A percentile compares a stretch with the other conserved stretches of the same genome.
Evolutionary conservation across 306 rosid species (phyloP).

Genomic region (Inga leiocalycina): DNA sequence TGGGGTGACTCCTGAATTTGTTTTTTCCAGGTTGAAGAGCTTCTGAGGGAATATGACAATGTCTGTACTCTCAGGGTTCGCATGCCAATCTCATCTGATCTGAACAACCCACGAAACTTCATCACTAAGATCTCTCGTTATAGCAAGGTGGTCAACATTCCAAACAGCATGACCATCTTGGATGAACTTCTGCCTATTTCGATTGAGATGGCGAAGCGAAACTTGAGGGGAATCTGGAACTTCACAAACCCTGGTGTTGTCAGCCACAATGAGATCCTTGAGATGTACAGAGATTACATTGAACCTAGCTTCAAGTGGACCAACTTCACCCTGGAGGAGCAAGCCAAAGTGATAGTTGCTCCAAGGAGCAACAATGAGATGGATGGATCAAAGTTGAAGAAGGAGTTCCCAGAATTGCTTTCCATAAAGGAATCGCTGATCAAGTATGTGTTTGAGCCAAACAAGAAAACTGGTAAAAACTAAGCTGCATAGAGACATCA

Average conservation of each 20-base stretch:
- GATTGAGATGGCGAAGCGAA: slow-evolving; percentile 83
- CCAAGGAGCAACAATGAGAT: slow-evolving; percentile 90
- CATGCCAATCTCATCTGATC: slow-evolving; percentile 89
- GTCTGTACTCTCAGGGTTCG: slow-evolving; percentile 90
- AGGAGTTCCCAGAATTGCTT: slow-evolving; percentile 86
- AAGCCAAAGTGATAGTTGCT: slow-evolving; percentile 87
- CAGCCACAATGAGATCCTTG: slow-evolving; percentile 83
- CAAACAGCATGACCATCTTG: slow-evolving; percentile 85
- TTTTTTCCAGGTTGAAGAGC: slow-evolving; percentile 80
- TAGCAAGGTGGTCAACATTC: slow-evolving; percentile 85
- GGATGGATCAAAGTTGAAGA: slow-evolving; percentile 78
- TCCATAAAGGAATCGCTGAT: slow-evolving; percentile 74
- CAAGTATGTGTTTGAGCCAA: slow-evolving; percentile 69
- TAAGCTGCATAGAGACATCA: slow-evolving; percentile 35
- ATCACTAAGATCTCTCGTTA: slow-evolving; percentile 85
- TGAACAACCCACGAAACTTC: slow-evolving; percentile 83
- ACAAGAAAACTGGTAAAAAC: slow-evolving; percentile 50
- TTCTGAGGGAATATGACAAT: slow-evolving; percentile 75
- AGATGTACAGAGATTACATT: slow-evolving; percentile 80
- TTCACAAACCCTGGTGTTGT: slow-evolving; percentile 89
- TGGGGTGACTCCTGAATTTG: neutral
- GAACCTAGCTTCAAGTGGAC: slow-evolving; percentile 60
- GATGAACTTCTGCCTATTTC: slow-evolving; percentile 86
- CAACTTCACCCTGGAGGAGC: slow-evolving; percentile 84
- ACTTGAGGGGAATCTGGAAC: slow-evolving; percentile 85